Evolutionary conservation across 805 yeast genomes (phyloP), one percentile per base, ranked within the genome.

Genomic region (Cyberlindnera meyerae): DNA sequence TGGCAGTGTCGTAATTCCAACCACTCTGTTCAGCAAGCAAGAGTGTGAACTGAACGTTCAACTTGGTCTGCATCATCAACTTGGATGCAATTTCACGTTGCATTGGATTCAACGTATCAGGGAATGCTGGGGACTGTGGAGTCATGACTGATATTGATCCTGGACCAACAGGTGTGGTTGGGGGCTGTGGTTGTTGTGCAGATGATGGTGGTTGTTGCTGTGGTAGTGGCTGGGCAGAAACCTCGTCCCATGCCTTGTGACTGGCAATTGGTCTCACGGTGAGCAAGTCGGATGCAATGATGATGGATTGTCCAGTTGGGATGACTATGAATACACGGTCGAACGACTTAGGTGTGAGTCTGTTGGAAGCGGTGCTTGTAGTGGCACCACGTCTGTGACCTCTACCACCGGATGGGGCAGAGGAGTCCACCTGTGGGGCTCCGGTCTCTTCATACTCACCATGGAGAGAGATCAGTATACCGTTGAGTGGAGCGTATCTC

Each of bases 11-110:
- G 48, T 76, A 79, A 58, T 84, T 82, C 89, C 94, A 89, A 37
- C 75, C 71, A 52, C 95, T 86, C 58, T 88, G 96, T 56, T 87
- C 88, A 39, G 88, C 81, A 27, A 93, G 70, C 83, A 89, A 75
- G 18, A 78, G 63, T 0, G 90, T 84, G 57, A 79, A 89, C 50
- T 84, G 83, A n/a, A 83, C 66, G 47, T 74, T 88, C 48, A 89
- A 66, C 33, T 78, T 76, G 0, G 97, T 89, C 44, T 82, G 85
- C 18, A 71, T 57, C 61, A 82, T 75, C 17, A 90, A 62, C 51
- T 73, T 80, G 16, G 73, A 70, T 13, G 85, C 68, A 5, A 86
- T 58, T 39, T 78, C 80, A 44, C 80, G 77, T 55, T 83, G 94
- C 30, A 79, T 79, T 27, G 78, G 60, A 2, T 29, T 26, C 8